Conservation (phyloP, 345 rosid species). For the Salix dunnii region DNA sequence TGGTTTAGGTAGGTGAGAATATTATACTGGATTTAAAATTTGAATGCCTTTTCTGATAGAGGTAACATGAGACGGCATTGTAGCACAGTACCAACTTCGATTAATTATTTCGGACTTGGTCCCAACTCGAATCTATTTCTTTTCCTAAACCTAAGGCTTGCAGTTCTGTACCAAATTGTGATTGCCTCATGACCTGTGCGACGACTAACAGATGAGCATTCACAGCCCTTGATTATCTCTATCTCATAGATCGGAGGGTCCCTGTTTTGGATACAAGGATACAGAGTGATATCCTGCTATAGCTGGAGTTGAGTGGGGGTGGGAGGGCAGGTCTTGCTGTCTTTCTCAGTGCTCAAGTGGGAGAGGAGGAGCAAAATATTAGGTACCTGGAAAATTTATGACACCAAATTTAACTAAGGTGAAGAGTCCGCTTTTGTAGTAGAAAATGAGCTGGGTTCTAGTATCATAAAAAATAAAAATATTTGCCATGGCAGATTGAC, state of each 20-base stretch:
- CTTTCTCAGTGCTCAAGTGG: neutral
- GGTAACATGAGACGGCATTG: conserved; percentile 1
- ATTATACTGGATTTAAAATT: conserved; percentile 7
- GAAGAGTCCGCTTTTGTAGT: neutral
- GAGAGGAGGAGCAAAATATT: neutral
- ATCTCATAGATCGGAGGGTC: neutral
- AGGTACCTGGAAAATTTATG: neutral
- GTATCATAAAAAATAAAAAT: neutral
- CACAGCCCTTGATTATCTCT: neutral
- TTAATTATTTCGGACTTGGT: conserved; percentile 13
- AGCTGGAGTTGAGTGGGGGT: neutral
- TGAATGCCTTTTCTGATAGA: conserved; percentile 6
- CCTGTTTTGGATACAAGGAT: neutral
- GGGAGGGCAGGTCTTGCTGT: neutral
- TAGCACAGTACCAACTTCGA: neutral
- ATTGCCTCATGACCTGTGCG: conserved; percentile 24
- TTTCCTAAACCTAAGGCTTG: neutral
- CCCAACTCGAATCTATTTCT: conserved; percentile 13
- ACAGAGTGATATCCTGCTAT: neutral
- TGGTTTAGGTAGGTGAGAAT: neutral
- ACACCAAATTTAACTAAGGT: neutral
- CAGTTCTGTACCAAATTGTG: neutral
- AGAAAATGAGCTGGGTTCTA: neutral
- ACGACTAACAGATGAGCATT: conserved; percentile 25
- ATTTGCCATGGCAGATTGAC: neutral